phyloP scores from a whole-genome alignment of 106 monocot genomes.

The Dendrobium huoshanense region DNA sequence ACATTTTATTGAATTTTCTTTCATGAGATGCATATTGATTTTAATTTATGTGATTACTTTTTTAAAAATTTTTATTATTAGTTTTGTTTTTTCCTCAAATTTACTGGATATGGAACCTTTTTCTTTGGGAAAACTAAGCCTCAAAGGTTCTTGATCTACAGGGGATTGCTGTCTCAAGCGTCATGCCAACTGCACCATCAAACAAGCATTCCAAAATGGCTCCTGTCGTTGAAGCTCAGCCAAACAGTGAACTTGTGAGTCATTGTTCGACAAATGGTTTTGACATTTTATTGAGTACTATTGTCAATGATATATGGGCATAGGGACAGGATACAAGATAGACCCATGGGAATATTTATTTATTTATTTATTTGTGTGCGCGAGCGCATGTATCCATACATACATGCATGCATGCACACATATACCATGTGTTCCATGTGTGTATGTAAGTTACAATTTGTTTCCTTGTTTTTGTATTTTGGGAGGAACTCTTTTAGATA shows the following conservation, averaged over 20 bases:
- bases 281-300: background rate
- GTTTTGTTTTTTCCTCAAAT: background rate
- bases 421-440: too few species aligned
- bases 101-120: background rate
- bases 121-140: background rate
- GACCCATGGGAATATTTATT: too few species aligned
- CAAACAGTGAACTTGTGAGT: slow-evolving; percentile 1
- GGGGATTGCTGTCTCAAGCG: background rate
- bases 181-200: background rate
- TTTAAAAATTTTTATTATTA: background rate
- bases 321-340: too few species aligned
- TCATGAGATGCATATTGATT: background rate
- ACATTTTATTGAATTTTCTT: background rate
- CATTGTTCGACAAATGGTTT: background rate
- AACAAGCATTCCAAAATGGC: background rate
- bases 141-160: background rate
- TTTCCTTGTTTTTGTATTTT: too few species aligned
- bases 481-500: too few species aligned
- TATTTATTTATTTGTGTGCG: too few species aligned
- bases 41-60: background rate
- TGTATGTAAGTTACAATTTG: too few species aligned
- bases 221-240: background rate
- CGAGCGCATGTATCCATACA: too few species aligned
- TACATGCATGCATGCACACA: too few species aligned
- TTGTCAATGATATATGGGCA: background rate